phyloP scores from a whole-genome alignment of 495 filamentous ascomycete species.

The Penicillium angulare region DNA sequence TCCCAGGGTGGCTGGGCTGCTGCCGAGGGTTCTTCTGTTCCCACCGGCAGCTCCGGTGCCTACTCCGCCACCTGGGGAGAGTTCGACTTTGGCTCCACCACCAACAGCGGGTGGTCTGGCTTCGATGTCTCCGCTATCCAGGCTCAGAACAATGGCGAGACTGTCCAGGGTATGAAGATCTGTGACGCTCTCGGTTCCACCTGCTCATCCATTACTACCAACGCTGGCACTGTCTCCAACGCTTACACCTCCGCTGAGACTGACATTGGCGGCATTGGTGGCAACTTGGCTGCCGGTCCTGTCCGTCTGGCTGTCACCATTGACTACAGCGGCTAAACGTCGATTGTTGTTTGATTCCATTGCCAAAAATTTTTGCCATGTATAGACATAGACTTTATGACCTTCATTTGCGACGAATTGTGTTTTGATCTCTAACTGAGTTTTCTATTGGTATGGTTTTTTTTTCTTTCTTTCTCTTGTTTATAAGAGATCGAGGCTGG shows the following conservation, averaged over 20 bases:
- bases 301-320: conserved; percentile 30
- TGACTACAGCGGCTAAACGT: conserved; percentile 31
- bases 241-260: conserved; percentile 37
- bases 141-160: conserved; percentile 31
- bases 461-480: conserved; percentile 1
- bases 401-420: conserved; percentile 1
- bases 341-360: no score
- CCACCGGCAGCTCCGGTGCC: conserved; percentile 30
- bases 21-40: conserved; percentile 28
- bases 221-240: conserved; percentile 29
- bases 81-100: conserved; percentile 37
- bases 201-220: conserved; percentile 34
- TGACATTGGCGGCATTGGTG: conserved; percentile 39
- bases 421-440: neutral
- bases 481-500: conserved; percentile 7
- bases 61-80: conserved; percentile 47
- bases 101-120: conserved; percentile 39
- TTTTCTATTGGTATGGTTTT: neutral
- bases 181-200: conserved; percentile 24
- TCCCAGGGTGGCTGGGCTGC: conserved; percentile 42
- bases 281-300: conserved; percentile 30
- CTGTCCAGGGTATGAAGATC: conserved; percentile 36
- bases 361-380: neutral
- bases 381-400: conserved; percentile 4
- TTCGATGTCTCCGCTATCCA: conserved; percentile 44